Percentiles rank a stretch among this genome's conserved stretches.
These are phyloP conservation scores for Antitrichia curtipendula DNA, from an alignment of 225 moss, liverwort and hornwort species.

Conservation along the genomic window DNA sequence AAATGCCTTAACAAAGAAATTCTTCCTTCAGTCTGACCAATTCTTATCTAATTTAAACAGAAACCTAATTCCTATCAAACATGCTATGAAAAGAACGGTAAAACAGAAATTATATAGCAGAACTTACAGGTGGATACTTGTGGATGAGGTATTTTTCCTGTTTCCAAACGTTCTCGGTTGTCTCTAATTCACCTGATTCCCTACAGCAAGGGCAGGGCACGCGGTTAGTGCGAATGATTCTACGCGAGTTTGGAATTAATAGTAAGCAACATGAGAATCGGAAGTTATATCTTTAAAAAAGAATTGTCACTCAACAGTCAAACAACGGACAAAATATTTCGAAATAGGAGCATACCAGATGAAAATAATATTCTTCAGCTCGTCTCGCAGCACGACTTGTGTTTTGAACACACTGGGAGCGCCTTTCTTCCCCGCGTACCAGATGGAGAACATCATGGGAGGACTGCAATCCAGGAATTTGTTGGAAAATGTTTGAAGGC, in stretches of 20 bases:
- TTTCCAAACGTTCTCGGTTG: slow-evolving; percentile 41
- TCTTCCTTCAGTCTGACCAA: neutral
- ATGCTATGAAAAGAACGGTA: neutral
- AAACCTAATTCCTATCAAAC: neutral
- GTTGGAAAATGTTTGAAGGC: slow-evolving; percentile 45
- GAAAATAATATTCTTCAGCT: slow-evolving; percentile 30
- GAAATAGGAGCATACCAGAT: slow-evolving; percentile 19
- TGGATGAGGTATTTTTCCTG: slow-evolving; percentile 37
- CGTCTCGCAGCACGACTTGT: slow-evolving; percentile 36
- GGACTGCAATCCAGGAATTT: slow-evolving; percentile 57
- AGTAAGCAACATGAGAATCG: neutral
- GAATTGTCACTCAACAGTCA: neutral
- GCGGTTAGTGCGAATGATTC: neutral
- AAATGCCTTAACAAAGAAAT: neutral
- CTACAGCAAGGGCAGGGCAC: neutral
- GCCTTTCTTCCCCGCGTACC: slow-evolving; percentile 42
- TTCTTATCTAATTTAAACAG: too few relatives aligned
- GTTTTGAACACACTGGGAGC: slow-evolving; percentile 25
- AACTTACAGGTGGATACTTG: slow-evolving; percentile 51
- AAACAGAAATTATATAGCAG: neutral
- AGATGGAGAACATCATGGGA: slow-evolving; percentile 47
- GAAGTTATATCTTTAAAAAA: neutral
- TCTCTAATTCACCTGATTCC: slow-evolving; percentile 41
- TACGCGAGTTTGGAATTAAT: neutral
- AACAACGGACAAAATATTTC: neutral